Evolutionary conservation across 768 basidiomycete genomes (phyloP), one percentile per base, ranked within the genome.

Genomic region (Boletus rubroflammeus): DNA sequence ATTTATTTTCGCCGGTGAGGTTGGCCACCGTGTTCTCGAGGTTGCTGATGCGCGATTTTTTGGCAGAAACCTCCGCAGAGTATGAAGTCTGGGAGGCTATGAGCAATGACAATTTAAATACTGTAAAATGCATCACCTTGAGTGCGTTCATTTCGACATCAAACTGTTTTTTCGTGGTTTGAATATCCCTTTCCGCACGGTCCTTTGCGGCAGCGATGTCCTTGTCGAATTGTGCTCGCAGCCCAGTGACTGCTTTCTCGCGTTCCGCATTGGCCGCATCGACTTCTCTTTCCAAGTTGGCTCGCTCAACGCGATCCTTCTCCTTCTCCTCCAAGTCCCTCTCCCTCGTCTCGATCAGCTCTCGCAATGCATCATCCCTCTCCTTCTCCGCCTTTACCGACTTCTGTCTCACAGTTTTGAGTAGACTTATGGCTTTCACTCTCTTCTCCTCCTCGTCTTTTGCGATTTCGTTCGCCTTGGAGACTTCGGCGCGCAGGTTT

Each of bases 361-460:
- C 89, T 64, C 80, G 84, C 47, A 80, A 54, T 0, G 81, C 76
- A 54, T 96, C 93, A 35, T 98, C 94, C 61, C 83, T 83, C 23
- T 96, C 93, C 75, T 93, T 94, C 72, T 98, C 96, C 6, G 93
- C 86, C 66, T 93, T 98, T 28, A 98, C 92, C n/a, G 96, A 75
- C 70, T 98, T 99, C 72, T 93, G 87, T 51, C 97, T 76, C n/a
- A 98, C 91, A 2, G 93, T 93, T 73, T 98, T 98, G 53, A 99
- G 76, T 26, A 98, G 73, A 47, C 85, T 88, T 59, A 98, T 88
- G 0, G 95, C 95, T 65, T 98, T 99, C 19, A 85, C 83, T 13
- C 96, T 84, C 72, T 99, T 98, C 72, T 99, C 97, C 69, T 98
- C 97, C 67, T 98, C 97, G 56, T 98, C 95, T 68, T 91, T 97